Percentiles rank a stretch among this genome's conserved stretches.
Evolutionary conservation across 192 early-diverging fungal genomes (phyloP).

Genomic region (Gigaspora rosea): DNA sequence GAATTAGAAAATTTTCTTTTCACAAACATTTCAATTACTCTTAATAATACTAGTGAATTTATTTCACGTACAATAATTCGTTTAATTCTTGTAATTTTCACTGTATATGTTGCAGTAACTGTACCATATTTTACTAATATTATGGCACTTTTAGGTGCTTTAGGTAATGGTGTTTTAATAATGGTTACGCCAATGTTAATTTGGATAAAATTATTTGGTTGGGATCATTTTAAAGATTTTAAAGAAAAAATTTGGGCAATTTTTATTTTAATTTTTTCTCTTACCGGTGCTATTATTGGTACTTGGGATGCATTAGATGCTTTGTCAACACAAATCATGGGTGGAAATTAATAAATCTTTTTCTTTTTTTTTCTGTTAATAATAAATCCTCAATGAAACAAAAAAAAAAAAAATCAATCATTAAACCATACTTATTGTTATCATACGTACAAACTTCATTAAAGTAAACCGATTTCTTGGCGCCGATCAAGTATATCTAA

Average conservation of each 20-base stretch:
- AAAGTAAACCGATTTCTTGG: no score
- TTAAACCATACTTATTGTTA: no score
- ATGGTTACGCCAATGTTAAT: conserved; percentile 57
- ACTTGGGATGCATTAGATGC: conserved; percentile 3
- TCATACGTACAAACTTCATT: no score
- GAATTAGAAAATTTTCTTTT: conserved; percentile 61
- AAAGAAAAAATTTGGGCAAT: conserved; percentile 43
- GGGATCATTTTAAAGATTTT: conserved; percentile 36
- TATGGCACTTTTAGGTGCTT: conserved; percentile 59
- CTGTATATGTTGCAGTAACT: conserved; percentile 46
- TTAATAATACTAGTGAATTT: conserved; percentile 40
- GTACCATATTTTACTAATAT: conserved; percentile 64
- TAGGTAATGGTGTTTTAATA: conserved; percentile 56
- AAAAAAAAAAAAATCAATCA: no score
- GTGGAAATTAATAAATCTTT: background rate
- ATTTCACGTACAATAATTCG: conserved; percentile 49
- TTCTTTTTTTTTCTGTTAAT: no score
- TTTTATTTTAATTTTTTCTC: conserved; percentile 33
- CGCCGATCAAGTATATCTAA: no score
- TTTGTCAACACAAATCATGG: background rate
- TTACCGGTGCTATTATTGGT: conserved; percentile 12
- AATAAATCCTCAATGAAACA: no score
- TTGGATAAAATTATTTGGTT: conserved; percentile 54
- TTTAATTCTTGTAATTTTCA: conserved; percentile 42
- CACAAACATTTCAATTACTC: conserved; percentile 23